Conservation (phyloP, 2,329 filamentous ascomycete genomes). For the Lecanicillium sp. region DNA sequence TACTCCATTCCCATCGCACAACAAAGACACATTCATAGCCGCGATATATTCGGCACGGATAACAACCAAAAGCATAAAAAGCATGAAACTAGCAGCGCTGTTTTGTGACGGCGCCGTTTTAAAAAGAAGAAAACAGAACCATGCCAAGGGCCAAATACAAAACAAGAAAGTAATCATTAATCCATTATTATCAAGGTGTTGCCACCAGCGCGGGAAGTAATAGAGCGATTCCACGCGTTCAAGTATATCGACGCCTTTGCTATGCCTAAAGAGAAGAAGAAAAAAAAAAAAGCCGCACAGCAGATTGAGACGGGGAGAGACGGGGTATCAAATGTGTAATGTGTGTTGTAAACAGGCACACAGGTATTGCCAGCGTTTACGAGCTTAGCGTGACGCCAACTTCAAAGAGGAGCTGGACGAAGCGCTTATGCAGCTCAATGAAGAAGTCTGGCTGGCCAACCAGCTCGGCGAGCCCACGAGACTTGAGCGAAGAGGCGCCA, state of each 20-base stretch:
- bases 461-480: slow-evolving; percentile 56
- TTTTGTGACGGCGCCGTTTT: too few species aligned
- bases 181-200: slow-evolving; percentile 13
- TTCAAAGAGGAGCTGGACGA: slow-evolving; percentile 56
- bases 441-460: slow-evolving; percentile 62
- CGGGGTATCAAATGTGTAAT: background rate
- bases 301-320: too few species aligned
- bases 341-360: background rate
- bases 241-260: slow-evolving; percentile 11
- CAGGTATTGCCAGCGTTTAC: slow-evolving; percentile 17
- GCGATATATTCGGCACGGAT: background rate
- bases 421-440: slow-evolving; percentile 56
- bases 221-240: slow-evolving; percentile 4
- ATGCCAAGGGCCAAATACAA: too few species aligned
- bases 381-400: slow-evolving; percentile 46
- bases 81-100: too few species aligned
- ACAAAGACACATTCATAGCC: background rate
- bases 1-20: too few species aligned
- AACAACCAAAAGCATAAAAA: too few species aligned
- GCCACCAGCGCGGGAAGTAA: slow-evolving; percentile 4
- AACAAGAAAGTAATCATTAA: too few species aligned
- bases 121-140: too few species aligned
- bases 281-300: background rate
- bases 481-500: slow-evolving; percentile 46
- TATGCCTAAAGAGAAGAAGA: slow-evolving; percentile 12